These are phyloP conservation scores for Trichosporon ovoides DNA, from an alignment of 1,284 basidiomycete species.

Conservation along the genomic window DNA sequence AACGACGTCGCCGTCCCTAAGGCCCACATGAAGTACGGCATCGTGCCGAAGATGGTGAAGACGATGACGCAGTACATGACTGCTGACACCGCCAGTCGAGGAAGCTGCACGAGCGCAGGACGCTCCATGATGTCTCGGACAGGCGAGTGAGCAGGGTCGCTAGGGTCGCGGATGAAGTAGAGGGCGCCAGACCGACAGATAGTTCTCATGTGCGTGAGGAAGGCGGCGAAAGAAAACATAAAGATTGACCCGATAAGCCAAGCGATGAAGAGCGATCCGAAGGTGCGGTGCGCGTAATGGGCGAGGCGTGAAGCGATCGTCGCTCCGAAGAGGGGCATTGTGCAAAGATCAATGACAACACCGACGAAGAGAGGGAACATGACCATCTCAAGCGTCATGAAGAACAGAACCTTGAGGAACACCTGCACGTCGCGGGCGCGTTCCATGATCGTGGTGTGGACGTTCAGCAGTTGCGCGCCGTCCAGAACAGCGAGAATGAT, in stretches of 20 bases:
- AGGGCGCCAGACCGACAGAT: slow-evolving; percentile 87
- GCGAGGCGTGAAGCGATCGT: slow-evolving; percentile 61
- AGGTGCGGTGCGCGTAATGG: slow-evolving; percentile 54
- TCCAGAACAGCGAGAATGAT: slow-evolving; percentile 30
- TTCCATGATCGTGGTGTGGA: slow-evolving; percentile 12
- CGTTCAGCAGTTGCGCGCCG: slow-evolving; percentile 21
- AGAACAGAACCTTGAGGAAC: slow-evolving; percentile 52
- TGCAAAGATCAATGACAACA: slow-evolving; percentile 72
- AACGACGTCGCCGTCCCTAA: not conserved
- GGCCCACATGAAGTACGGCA: slow-evolving; percentile 8
- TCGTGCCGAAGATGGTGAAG: slow-evolving; percentile 49
- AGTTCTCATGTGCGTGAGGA: slow-evolving; percentile 56
- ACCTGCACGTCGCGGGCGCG: slow-evolving; percentile 13
- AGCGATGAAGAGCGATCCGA: slow-evolving; percentile 76
- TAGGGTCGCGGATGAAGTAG: slow-evolving; percentile 91
- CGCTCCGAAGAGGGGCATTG: slow-evolving; percentile 69
- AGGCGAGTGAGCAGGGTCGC: slow-evolving; percentile 83
- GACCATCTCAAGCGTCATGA: slow-evolving; percentile 81
- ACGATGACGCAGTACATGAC: slow-evolving; percentile 82
- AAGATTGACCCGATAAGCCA: slow-evolving; percentile 85
- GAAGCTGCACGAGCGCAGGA: slow-evolving; percentile 69
- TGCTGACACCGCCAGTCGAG: slow-evolving; percentile 71
- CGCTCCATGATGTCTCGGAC: slow-evolving; percentile 81
- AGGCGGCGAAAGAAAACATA: slow-evolving; percentile 81
- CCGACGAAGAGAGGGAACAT: slow-evolving; percentile 89